Evolutionary conservation across 148 eudicot genomes (phyloP).

Genomic region (Fagopyrum esculentum): DNA sequence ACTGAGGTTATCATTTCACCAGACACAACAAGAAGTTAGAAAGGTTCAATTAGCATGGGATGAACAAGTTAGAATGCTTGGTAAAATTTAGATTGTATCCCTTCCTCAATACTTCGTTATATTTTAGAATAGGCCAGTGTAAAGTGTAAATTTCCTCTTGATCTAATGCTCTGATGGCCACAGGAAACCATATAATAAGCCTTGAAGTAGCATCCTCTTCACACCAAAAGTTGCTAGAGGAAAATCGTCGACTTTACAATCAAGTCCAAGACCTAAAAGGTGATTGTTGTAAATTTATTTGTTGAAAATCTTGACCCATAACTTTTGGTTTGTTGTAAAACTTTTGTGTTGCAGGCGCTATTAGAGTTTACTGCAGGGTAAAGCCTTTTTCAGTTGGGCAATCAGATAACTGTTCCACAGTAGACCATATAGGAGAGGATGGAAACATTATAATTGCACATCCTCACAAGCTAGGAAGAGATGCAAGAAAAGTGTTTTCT

Average conservation of each 20-base stretch:
- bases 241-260: constrained; percentile 70
- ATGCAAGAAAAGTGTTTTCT: constrained; percentile 2
- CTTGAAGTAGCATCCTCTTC: constrained; percentile 78
- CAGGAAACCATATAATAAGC: constrained; percentile 63
- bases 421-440: constrained; percentile 77
- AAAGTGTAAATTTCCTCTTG: not conserved
- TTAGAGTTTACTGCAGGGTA: constrained; percentile 89
- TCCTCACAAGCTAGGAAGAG: constrained; percentile 7
- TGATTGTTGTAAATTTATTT: constrained; percentile 12
- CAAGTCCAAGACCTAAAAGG: constrained; percentile 90
- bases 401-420: constrained; percentile 43
- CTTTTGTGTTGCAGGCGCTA: constrained; percentile 51
- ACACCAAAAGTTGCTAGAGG: constrained; percentile 82
- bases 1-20: constrained; percentile 41
- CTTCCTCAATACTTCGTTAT: not conserved
- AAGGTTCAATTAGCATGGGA: constrained; percentile 53
- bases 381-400: constrained; percentile 64
- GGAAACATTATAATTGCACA: constrained; percentile 47
- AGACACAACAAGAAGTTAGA: constrained; percentile 43
- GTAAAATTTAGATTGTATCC: constrained; percentile 26
- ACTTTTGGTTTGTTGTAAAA: not conserved
- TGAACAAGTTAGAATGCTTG: constrained; percentile 56
- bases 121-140: not conserved
- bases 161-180: not conserved
- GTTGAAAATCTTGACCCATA: not conserved